Percentiles rank a stretch among this genome's conserved stretches.
Evolutionary conservation across 2,329 filamentous ascomycete species (phyloP).

Genomic region (Davidsoniella eucalypti): DNA sequence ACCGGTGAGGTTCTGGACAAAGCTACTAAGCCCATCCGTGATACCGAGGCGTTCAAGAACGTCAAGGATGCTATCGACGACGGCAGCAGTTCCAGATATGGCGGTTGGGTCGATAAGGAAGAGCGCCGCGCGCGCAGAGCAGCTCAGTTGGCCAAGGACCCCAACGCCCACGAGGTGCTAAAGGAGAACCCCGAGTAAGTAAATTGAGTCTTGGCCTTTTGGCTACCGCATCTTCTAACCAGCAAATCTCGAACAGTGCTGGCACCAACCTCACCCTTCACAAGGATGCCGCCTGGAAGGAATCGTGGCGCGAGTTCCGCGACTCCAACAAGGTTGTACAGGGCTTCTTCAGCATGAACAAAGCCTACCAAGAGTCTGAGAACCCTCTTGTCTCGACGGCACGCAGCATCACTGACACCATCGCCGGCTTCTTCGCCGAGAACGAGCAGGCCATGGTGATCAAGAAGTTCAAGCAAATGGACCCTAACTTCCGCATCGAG

Average conservation of each 20-base stretch:
- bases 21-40: constrained; percentile 81
- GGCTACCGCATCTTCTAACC: constrained; percentile 17
- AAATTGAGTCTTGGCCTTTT: background rate
- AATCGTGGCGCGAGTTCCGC: constrained; percentile 92
- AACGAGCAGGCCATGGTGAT: constrained; percentile 97
- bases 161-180: constrained; percentile 37
- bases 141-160: constrained; percentile 44
- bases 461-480: constrained; percentile 94
- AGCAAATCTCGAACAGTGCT: constrained; percentile 38
- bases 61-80: constrained; percentile 96
- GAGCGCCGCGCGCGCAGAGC: constrained; percentile 72
- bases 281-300: constrained; percentile 95
- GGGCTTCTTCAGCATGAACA: constrained; percentile 70
- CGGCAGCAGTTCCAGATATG: constrained; percentile 87
- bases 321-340: constrained; percentile 82
- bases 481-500: constrained; percentile 86
- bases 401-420: constrained; percentile 79
- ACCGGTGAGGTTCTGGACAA: constrained; percentile 83
- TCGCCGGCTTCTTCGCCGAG: constrained; percentile 93
- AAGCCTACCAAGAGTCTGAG: constrained; percentile 86
- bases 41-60: constrained; percentile 87
- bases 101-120: constrained; percentile 93
- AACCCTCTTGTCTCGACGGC: constrained; percentile 89
- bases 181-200: constrained; percentile 81
- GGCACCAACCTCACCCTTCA: constrained; percentile 89